A percentile compares a stretch with the other conserved stretches of the same genome.
Conservation (phyloP, 176 grass and related monocot genomes). For the Alopecurus myosuroides region DNA sequence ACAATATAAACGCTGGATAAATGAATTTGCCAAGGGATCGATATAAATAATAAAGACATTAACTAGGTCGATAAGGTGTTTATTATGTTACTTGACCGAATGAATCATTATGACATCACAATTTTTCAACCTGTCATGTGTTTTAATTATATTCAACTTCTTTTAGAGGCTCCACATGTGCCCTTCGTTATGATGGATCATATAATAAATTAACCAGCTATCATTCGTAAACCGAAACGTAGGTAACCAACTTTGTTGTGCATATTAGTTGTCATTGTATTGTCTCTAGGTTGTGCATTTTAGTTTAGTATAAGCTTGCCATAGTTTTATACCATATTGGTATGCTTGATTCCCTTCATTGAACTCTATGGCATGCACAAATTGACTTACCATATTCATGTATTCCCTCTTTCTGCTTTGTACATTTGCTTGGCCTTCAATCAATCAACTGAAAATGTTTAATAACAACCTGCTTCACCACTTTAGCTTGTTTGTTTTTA, state of each 20-base stretch:
- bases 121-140: neutral
- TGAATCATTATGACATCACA: neutral
- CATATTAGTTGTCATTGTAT: neutral
- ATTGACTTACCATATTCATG: neutral
- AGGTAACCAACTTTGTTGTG: no score
- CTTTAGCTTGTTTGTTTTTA: neutral
- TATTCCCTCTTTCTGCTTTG: no score
- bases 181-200: no score
- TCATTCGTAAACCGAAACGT: no score
- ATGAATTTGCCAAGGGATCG: no score
- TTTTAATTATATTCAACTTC: no score
- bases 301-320: neutral
- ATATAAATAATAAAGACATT: no score
- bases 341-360: neutral
- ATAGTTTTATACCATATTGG: neutral
- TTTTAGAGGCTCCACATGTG: no score
- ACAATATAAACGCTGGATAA: no score
- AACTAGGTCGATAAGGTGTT: no score
- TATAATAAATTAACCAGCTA: no score
- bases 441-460: neutral
- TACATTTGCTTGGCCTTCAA: neutral
- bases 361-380: neutral
- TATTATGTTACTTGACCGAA: neutral
- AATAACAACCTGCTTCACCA: neutral
- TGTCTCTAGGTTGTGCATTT: neutral